Base-by-base conservation (phyloP, 768 basidiomycete species). In the Neoboletus magnificus region DNA sequence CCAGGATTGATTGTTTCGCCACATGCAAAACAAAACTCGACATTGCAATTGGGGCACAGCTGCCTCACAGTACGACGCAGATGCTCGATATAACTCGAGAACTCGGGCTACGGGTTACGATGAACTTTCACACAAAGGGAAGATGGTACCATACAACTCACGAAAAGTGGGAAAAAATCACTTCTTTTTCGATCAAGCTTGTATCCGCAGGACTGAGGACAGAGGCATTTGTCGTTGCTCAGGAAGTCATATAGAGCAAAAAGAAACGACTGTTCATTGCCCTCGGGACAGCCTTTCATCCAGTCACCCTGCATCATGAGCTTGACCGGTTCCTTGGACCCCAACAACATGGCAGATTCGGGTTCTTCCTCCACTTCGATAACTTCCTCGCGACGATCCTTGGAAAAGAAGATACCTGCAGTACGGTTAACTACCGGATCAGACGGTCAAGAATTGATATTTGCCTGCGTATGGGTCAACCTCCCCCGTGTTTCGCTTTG, bases 211-310 rank as follows among this genome's bases (percentile, higher is more conserved):
- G 81, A 80, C 58, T 86, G 79, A 29, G 93, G 87, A 71, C 93
- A 97, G 5, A 72, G 68, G 63, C 86, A 86, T 53, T 74, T 67
- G 2, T 83, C 84, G 49, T 81, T 79, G 61, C 78, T 81, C 49
- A 95, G 77, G 60, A 88, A 80, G 45, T 85, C 81, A 70, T 93
- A 95, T 30, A 93, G 80, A 59, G 85, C 81, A 73, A 97, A 97
- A 49, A 97, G 76, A 73, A 89, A 89, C 55, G 83, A 84, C 66
- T 97, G 93, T 70, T 97, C 93, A 64, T 87, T 85, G 49, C 90
- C 91, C 70, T 96, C 93, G 0, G 94, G 93, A 71, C 94, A 97
- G 20, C 94, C 94, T 68, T 90, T 91, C 94, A 97, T 97, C 93
- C 93, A 97, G 66, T 94, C 86, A 27, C 91, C 91, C 71, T 91